These are phyloP conservation scores for Amanita fuliginea DNA, from an alignment of 768 basidiomycete genomes.

Conservation along the genomic window DNA sequence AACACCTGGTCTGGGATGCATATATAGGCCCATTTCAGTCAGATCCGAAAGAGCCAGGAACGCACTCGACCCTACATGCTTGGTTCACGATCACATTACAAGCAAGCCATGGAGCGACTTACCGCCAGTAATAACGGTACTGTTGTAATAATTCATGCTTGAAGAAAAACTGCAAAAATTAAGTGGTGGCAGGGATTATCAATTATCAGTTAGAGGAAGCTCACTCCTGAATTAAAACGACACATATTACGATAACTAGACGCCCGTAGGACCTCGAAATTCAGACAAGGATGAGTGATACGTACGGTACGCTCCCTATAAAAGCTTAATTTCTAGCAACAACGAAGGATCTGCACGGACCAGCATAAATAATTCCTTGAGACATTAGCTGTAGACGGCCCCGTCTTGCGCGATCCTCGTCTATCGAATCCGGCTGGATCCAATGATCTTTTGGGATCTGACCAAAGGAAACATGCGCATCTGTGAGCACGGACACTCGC, in stretches of 20 bases:
- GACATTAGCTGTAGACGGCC: slow-evolving; percentile 56
- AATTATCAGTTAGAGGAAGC: slow-evolving; percentile 13
- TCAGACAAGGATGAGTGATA: slow-evolving; percentile 9
- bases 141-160: slow-evolving; percentile 63
- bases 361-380: slow-evolving; percentile 50
- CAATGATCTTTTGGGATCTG: slow-evolving; percentile 69
- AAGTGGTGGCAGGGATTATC: background rate
- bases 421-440: slow-evolving; percentile 73
- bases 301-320: slow-evolving; percentile 66
- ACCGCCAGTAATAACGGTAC: slow-evolving; percentile 81
- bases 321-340: slow-evolving; percentile 5
- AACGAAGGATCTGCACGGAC: slow-evolving; percentile 18
- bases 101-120: slow-evolving; percentile 8
- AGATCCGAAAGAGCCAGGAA: slow-evolving; percentile 4
- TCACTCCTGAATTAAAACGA: slow-evolving; percentile 83
- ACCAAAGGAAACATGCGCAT: slow-evolving; percentile 53
- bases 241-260: slow-evolving; percentile 89
- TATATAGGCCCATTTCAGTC: slow-evolving; percentile 1
- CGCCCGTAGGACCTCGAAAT: background rate
- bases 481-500: slow-evolving; percentile 43
- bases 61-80: slow-evolving; percentile 59
- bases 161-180: slow-evolving; percentile 59
- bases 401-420: slow-evolving; percentile 52
- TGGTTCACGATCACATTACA: slow-evolving; percentile 1
- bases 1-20: slow-evolving; percentile 52